Conservation (phyloP, 345 rosid genomes). For the Eucalyptus sideroxylon region DNA sequence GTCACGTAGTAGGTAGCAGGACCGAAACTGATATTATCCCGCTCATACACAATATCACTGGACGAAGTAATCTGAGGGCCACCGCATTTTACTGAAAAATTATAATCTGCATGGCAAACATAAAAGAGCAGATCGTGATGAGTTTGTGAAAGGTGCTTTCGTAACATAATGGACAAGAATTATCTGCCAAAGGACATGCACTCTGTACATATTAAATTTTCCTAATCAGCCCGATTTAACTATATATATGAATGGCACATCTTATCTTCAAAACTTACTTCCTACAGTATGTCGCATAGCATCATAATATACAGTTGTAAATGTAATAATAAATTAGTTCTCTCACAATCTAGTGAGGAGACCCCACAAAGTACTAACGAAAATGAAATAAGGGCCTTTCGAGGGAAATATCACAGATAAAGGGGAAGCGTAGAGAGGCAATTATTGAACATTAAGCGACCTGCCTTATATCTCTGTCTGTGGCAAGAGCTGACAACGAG, state of each 20-base stretch:
- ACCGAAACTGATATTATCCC: conserved; percentile 38
- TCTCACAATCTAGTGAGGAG: neutral
- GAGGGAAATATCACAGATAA: neutral
- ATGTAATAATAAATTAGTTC: neutral
- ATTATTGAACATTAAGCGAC: neutral
- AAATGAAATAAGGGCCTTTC: neutral
- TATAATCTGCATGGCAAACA: conserved; percentile 22
- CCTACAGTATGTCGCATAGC: neutral
- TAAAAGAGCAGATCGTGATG: neutral
- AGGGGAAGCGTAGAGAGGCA: neutral
- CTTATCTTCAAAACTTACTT: neutral
- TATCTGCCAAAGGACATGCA: neutral
- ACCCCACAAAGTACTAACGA: neutral
- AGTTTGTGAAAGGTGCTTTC: neutral
- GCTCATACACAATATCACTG: conserved; percentile 21
- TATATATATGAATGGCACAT: neutral
- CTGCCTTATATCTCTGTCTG: neutral
- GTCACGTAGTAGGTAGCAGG: conserved; percentile 46
- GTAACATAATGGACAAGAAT: neutral
- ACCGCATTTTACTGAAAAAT: conserved; percentile 51
- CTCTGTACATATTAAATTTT: neutral
- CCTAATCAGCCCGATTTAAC: neutral
- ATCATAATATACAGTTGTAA: neutral
- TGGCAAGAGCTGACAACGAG: neutral
- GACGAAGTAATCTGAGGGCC: conserved; percentile 43